These are phyloP conservation scores for Hypoxylon intermedium DNA, from an alignment of 495 filamentous ascomycete genomes.

Conservation along the genomic window DNA sequence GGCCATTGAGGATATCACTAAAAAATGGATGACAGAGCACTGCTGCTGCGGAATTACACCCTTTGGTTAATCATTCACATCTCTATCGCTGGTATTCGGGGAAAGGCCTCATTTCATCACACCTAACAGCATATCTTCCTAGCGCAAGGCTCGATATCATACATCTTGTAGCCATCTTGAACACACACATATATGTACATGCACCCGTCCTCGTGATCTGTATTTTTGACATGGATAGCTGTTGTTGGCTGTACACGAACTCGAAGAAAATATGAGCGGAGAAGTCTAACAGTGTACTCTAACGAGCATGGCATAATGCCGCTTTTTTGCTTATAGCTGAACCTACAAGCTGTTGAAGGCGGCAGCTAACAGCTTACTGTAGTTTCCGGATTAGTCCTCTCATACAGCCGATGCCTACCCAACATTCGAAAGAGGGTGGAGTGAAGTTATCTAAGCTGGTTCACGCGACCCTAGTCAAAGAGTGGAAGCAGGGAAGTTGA, in stretches of 20 bases:
- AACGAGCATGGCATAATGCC: background rate
- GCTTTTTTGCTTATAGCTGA: constrained; percentile 6
- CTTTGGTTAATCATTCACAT: constrained; percentile 12
- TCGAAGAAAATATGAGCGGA: constrained; percentile 1
- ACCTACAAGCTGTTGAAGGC: constrained; percentile 6
- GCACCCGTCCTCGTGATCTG: constrained; percentile 15
- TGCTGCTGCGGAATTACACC: constrained; percentile 7
- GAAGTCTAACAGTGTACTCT: constrained; percentile 4
- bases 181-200: constrained; percentile 16
- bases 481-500: constrained; percentile 14
- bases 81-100: constrained; percentile 15
- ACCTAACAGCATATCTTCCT: constrained; percentile 5
- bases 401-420: constrained; percentile 11
- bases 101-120: constrained; percentile 7
- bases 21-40: constrained; percentile 18
- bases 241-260: background rate
- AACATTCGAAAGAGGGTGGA: constrained; percentile 24
- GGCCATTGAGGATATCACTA: constrained; percentile 8
- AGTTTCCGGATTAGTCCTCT: background rate
- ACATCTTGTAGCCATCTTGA: constrained; percentile 21
- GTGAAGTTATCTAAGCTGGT: constrained; percentile 23
- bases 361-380: background rate
- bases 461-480: constrained; percentile 20
- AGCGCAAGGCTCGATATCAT: constrained; percentile 15
- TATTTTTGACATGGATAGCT: constrained; percentile 6